Evolutionary conservation across 2,329 filamentous ascomycete genomes (phyloP).

Genomic region (Aschersonia sp.): DNA sequence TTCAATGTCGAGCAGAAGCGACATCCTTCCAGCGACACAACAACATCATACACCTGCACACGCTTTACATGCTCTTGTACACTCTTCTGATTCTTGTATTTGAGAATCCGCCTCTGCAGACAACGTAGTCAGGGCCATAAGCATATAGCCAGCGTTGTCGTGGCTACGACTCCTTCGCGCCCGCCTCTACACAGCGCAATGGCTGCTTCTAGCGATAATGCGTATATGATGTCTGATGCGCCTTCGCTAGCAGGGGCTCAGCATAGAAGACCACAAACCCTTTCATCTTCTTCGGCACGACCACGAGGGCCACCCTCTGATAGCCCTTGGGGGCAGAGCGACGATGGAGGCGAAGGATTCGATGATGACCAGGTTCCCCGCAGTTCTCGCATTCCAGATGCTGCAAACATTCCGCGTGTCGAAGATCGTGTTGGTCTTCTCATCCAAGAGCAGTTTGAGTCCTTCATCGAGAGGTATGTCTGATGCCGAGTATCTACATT

Average conservation of each 20-base stretch:
- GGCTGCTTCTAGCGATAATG: constrained; percentile 41
- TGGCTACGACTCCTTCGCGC: neutral
- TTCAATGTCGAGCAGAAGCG: neutral
- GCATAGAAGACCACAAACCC: constrained; percentile 25
- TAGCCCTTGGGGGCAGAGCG: constrained; percentile 43
- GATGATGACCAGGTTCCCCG: constrained; percentile 49
- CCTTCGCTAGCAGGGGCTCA: constrained; percentile 28
- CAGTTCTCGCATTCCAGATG: constrained; percentile 30
- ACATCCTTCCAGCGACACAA: neutral
- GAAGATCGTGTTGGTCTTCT: constrained; percentile 64
- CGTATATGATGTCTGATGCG: constrained; percentile 43
- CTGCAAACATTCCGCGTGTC: constrained; percentile 49
- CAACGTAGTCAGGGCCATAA: neutral
- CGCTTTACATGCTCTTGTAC: no score
- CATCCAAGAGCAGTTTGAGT: constrained; percentile 63
- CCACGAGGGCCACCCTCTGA: constrained; percentile 49
- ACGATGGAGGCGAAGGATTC: constrained; percentile 47
- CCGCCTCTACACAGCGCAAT: constrained; percentile 13
- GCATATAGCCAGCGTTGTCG: neutral
- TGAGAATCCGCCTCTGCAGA: neutral
- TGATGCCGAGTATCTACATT: neutral
- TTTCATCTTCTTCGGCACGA: constrained; percentile 36
- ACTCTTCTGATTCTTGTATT: no score
- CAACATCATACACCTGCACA: no score
- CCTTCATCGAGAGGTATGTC: constrained; percentile 59